These are phyloP conservation scores for Aschersonia sp. DNA, from an alignment of 2,329 filamentous ascomycete genomes.

Conservation along the genomic window DNA sequence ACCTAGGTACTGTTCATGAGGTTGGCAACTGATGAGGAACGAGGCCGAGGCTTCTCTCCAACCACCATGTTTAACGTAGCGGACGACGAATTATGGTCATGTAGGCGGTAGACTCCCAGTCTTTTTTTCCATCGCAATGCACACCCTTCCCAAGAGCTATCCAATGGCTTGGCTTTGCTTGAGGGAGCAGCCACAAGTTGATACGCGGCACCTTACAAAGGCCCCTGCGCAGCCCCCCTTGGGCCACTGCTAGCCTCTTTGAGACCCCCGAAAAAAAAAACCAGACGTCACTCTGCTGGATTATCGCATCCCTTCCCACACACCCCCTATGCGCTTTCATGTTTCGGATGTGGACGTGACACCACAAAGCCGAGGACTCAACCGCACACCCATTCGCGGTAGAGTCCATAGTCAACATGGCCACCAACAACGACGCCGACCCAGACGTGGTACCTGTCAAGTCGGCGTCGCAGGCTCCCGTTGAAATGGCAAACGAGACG, in stretches of 20 bases:
- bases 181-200: too few relatives aligned
- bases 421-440: conserved; percentile 11
- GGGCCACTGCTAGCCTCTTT: neutral
- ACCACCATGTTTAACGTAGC: too few relatives aligned
- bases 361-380: neutral
- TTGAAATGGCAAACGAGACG: conserved; percentile 25
- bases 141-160: too few relatives aligned
- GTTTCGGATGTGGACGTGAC: conserved; percentile 13
- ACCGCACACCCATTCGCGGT: neutral
- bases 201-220: too few relatives aligned
- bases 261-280: neutral
- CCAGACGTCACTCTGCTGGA: neutral
- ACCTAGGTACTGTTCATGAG: too few relatives aligned
- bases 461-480: conserved; percentile 13
- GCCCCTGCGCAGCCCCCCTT: neutral
- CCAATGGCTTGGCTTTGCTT: too few relatives aligned
- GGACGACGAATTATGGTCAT: too few relatives aligned
- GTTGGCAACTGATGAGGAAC: too few relatives aligned
- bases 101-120: too few relatives aligned
- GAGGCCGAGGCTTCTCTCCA: too few relatives aligned
- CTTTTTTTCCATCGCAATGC: too few relatives aligned
- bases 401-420: conserved; percentile 6
- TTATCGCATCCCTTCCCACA: conserved; percentile 10
- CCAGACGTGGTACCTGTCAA: conserved; percentile 6
- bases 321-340: conserved; percentile 4